Conservation (phyloP, 495 filamentous ascomycete species). For the Penicillium longicatenatum region DNA sequence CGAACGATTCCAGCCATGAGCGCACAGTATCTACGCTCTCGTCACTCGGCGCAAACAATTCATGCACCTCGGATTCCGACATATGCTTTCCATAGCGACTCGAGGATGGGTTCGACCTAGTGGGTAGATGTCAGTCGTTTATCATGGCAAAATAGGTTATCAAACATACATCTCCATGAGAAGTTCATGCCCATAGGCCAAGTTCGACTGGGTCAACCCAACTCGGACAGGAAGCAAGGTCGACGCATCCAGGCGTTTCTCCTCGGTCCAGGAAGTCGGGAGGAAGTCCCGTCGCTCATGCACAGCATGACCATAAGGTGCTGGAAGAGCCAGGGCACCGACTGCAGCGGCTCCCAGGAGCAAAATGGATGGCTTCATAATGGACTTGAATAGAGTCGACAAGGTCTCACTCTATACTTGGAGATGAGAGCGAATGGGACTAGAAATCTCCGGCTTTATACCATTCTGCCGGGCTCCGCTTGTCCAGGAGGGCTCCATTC, state of each 20-base stretch:
- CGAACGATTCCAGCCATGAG: constrained; percentile 52
- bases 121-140: background rate
- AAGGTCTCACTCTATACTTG: constrained; percentile 9
- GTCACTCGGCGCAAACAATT: constrained; percentile 51
- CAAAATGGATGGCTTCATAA: constrained; percentile 36
- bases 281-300: constrained; percentile 44
- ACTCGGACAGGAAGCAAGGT: constrained; percentile 55
- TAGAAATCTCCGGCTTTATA: constrained; percentile 18
- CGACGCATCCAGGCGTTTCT: constrained; percentile 28
- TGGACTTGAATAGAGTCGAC: background rate
- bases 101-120: constrained; percentile 45
- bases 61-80: constrained; percentile 46
- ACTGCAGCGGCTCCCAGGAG: constrained; percentile 32
- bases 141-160: background rate
- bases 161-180: constrained; percentile 53
- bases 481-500: background rate
- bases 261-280: constrained; percentile 37
- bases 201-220: constrained; percentile 55
- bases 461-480: background rate
- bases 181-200: constrained; percentile 54
- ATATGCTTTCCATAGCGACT: constrained; percentile 55
- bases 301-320: constrained; percentile 29
- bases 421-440: background rate
- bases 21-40: constrained; percentile 45
- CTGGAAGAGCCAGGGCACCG: constrained; percentile 28